Conservation (phyloP, 1,284 basidiomycete genomes). For the Sporisorium reilianum region DNA sequence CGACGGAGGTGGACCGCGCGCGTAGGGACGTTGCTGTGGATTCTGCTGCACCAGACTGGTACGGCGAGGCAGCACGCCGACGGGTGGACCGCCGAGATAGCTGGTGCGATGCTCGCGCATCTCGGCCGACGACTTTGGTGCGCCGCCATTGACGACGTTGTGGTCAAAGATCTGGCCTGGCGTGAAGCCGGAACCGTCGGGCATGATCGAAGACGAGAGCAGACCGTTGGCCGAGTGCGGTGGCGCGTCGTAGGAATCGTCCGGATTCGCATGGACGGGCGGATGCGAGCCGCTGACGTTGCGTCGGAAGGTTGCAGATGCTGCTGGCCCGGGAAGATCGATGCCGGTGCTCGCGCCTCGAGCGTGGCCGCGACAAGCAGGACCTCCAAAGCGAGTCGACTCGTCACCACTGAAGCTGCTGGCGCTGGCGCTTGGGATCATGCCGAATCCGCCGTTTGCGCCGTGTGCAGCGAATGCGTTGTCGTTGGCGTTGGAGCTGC, state of each 20-base stretch:
- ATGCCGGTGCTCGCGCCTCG: constrained; percentile 49
- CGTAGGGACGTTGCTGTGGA: constrained; percentile 24
- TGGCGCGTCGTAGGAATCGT: constrained; percentile 39
- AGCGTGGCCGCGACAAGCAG: constrained; percentile 26
- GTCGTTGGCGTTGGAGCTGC: constrained; percentile 31
- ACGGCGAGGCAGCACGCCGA: constrained; percentile 22
- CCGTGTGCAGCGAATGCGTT: constrained; percentile 1
- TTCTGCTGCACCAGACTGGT: constrained; percentile 23
- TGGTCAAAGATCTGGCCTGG: constrained; percentile 50
- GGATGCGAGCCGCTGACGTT: constrained; percentile 50
- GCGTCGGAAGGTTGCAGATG: constrained; percentile 46
- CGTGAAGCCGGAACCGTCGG: constrained; percentile 50
- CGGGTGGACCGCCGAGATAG: constrained; percentile 15
- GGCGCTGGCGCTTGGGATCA: constrained; percentile 38
- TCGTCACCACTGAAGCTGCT: constrained; percentile 36
- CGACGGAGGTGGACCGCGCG: constrained; percentile 42
- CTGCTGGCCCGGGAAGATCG: constrained; percentile 46
- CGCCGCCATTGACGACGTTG: constrained; percentile 28
- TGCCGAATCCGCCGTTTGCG: constrained; percentile 23
- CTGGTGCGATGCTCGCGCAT: constrained; percentile 31
- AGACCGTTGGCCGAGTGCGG: constrained; percentile 12
- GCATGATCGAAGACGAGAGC: constrained; percentile 15
- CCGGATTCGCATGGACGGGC: constrained; percentile 18
- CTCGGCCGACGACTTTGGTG: constrained; percentile 20
- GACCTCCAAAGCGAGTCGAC: constrained; percentile 21